A percentile compares a stretch with the other conserved stretches of the same genome.
These are phyloP conservation scores for Pistacia vera DNA, from an alignment of 345 rosid genomes.

Conservation along the genomic window DNA sequence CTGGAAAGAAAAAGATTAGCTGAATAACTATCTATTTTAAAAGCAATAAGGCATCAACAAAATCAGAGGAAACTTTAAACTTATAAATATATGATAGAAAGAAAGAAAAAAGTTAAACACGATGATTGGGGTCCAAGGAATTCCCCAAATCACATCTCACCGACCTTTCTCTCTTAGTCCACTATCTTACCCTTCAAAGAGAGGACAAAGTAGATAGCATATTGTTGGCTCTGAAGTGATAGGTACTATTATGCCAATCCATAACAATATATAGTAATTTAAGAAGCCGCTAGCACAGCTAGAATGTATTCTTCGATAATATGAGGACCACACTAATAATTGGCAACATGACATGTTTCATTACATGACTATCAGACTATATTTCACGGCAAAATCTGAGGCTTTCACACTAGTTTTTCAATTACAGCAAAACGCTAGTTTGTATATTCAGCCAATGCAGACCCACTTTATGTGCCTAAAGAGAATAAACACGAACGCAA, in stretches of 20 bases:
- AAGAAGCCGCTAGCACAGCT: neutral
- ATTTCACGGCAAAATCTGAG: slow-evolving; percentile 1
- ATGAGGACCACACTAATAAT: neutral
- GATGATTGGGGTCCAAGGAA: neutral
- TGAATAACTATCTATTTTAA: slow-evolving; percentile 1
- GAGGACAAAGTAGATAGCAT: slow-evolving; percentile 3
- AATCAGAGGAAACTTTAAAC: neutral
- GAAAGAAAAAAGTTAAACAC: slow-evolving; percentile 5
- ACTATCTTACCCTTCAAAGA: neutral
- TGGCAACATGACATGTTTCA: neutral
- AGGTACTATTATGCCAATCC: neutral
- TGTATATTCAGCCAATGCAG: neutral
- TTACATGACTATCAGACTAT: neutral
- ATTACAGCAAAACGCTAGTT: neutral
- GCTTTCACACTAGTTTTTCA: slow-evolving; percentile 9
- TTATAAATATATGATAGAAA: neutral
- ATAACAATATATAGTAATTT: slow-evolving; percentile 1
- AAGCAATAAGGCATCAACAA: slow-evolving; percentile 1
- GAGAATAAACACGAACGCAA: neutral
- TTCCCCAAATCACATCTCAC: neutral
- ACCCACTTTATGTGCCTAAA: neutral
- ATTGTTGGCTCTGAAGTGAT: neutral
- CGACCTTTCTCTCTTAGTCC: neutral
- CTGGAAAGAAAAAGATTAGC: slow-evolving; percentile 37
- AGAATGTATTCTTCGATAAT: neutral